Evolutionary conservation across 768 basidiomycete genomes (phyloP).

Genomic region (Suillus subaureus): DNA sequence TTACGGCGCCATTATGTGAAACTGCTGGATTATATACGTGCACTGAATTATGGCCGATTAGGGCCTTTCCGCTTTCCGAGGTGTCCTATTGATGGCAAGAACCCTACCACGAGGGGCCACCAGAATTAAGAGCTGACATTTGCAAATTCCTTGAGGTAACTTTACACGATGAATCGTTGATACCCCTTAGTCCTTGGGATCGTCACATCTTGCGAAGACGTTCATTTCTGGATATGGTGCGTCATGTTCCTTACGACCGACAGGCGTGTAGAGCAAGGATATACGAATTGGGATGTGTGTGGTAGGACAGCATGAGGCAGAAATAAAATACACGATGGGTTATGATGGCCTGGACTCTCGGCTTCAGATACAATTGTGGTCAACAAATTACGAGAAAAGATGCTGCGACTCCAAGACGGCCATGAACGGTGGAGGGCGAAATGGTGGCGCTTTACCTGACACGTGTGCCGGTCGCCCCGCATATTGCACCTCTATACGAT

Average conservation of each 20-base stretch:
- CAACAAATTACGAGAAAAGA: constrained; percentile 31
- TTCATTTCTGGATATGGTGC: constrained; percentile 2
- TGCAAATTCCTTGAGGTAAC: constrained; percentile 31
- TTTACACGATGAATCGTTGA: constrained; percentile 15
- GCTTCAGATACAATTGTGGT: constrained; percentile 25
- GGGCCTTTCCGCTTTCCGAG: constrained; percentile 10
- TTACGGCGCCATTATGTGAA: constrained; percentile 1
- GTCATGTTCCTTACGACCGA: constrained; percentile 28
- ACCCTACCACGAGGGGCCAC: constrained; percentile 15
- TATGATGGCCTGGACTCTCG: constrained; percentile 12
- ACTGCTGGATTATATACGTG: constrained; percentile 3
- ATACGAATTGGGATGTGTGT: constrained; percentile 20
- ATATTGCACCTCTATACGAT: constrained; percentile 73
- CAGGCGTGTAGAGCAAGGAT: constrained; percentile 19
- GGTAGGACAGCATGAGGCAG: constrained; percentile 31
- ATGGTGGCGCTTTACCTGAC: constrained; percentile 47
- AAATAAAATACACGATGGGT: constrained; percentile 31
- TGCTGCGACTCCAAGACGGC: constrained; percentile 53
- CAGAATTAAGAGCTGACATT: constrained; percentile 11
- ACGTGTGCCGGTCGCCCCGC: constrained; percentile 65
- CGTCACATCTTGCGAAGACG: constrained; percentile 18
- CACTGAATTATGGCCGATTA: background rate
- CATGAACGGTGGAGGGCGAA: constrained; percentile 65
- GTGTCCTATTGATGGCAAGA: constrained; percentile 12
- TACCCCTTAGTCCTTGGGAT: constrained; percentile 22